Conservation (phyloP, 768 basidiomycete genomes). For the Mycena polygramma region DNA sequence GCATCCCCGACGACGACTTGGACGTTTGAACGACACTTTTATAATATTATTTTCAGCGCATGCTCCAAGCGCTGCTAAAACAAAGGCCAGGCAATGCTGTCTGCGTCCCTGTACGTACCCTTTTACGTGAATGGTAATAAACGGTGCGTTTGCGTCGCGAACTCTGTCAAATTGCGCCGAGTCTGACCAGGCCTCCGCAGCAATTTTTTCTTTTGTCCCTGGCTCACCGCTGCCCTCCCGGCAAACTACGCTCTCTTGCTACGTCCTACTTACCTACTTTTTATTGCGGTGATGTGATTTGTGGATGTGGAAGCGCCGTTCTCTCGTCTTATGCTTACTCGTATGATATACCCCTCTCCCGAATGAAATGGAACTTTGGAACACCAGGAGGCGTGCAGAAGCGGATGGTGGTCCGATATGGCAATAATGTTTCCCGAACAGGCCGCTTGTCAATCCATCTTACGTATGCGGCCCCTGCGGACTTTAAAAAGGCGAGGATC, state of each 20-base stretch:
- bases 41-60: background rate
- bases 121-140: conserved; percentile 36
- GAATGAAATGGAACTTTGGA: conserved; percentile 11
- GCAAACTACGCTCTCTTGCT: conserved; percentile 34
- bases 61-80: conserved; percentile 16
- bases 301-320: conserved; percentile 18
- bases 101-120: conserved; percentile 23
- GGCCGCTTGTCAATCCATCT: background rate
- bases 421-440: conserved; percentile 5
- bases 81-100: conserved; percentile 3
- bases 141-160: conserved; percentile 30
- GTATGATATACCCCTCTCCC: conserved; percentile 20
- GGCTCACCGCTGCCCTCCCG: conserved; percentile 6
- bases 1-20: conserved; percentile 63
- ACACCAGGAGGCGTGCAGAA: background rate
- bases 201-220: conserved; percentile 21
- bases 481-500: background rate
- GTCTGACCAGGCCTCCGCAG: background rate
- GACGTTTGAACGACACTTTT: conserved; percentile 27
- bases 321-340: conserved; percentile 21
- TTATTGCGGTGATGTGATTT: conserved; percentile 16
- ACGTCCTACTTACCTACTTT: conserved; percentile 5
- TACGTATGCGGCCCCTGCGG: no score
- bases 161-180: background rate
- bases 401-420: conserved; percentile 7